phyloP scores from a whole-genome alignment of 768 basidiomycete genomes.

The Pleurotus platypus region DNA sequence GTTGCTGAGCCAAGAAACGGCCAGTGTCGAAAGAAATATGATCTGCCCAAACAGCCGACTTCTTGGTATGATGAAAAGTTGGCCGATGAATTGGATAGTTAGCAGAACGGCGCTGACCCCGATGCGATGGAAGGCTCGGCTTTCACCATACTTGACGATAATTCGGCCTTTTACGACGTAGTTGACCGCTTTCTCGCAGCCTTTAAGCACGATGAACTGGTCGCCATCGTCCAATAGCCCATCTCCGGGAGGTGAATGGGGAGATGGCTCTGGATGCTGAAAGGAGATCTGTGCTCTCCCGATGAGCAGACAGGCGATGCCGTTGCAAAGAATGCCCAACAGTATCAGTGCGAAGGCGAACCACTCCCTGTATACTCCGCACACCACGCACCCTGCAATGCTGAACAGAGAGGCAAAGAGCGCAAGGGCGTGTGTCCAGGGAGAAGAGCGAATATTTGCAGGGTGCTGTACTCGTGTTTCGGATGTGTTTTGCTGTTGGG shows the following conservation, averaged over 20 bases:
- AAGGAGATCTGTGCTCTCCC: constrained; percentile 24
- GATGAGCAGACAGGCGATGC: constrained; percentile 22
- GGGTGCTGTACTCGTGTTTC: background rate
- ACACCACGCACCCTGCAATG: constrained; percentile 17
- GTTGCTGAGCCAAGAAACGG: constrained; percentile 25
- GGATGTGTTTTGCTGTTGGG: too few species aligned
- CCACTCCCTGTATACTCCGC: constrained; percentile 26
- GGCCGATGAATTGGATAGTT: constrained; percentile 26
- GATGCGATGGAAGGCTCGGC: constrained; percentile 12
- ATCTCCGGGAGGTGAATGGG: constrained; percentile 21
- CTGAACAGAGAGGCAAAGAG: background rate
- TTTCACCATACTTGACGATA: constrained; percentile 12
- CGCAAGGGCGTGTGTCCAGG: background rate
- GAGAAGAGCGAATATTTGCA: background rate
- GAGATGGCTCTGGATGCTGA: constrained; percentile 13
- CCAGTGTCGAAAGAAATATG: constrained; percentile 25
- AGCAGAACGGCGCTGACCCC: constrained; percentile 24
- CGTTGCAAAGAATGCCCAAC: constrained; percentile 28
- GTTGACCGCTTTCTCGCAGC: constrained; percentile 19
- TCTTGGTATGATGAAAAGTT: constrained; percentile 30
- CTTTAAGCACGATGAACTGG: constrained; percentile 20
- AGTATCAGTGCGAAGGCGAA: constrained; percentile 26
- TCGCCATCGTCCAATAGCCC: constrained; percentile 19
- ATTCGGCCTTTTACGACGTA: constrained; percentile 22
- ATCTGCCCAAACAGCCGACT: constrained; percentile 26